Evolutionary conservation across 352 stramenopile species (phyloP).

Genomic region (Phytopythium montanum): DNA sequence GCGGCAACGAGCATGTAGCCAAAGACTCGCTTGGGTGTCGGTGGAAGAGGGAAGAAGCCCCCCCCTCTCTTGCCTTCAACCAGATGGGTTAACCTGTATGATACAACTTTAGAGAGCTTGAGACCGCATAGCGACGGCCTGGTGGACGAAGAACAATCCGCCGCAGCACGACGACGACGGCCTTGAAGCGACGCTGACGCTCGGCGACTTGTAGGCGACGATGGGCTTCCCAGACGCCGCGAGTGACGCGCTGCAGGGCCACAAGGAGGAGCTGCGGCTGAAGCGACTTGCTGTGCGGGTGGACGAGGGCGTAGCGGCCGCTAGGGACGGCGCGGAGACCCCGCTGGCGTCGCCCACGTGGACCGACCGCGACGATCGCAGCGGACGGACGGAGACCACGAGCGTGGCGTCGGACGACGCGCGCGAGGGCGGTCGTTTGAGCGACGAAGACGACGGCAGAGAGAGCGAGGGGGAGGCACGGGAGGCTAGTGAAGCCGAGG

Average conservation of each 20-base stretch:
- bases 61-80: too few species aligned
- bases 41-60: too few species aligned
- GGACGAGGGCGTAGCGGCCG: neutral
- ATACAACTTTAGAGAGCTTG: too few species aligned
- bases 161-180: neutral
- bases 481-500: neutral
- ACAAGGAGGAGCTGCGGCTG: neutral
- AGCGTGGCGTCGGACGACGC: neutral
- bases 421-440: neutral
- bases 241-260: neutral
- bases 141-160: too few species aligned
- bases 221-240: neutral
- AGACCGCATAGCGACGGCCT: too few species aligned
- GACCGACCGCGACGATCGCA: constrained; percentile 2
- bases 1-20: too few species aligned
- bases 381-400: constrained; percentile 2
- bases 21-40: too few species aligned
- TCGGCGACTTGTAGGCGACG: neutral
- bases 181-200: constrained; percentile 1
- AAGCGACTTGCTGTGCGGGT: neutral
- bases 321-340: neutral
- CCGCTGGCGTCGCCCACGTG: neutral
- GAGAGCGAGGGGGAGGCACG: neutral
- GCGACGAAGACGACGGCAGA: neutral
- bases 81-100: too few species aligned